Evolutionary conservation across 768 basidiomycete genomes (phyloP), one percentile per base, ranked within the genome.

Genomic region (Pleurotus sapidus): DNA sequence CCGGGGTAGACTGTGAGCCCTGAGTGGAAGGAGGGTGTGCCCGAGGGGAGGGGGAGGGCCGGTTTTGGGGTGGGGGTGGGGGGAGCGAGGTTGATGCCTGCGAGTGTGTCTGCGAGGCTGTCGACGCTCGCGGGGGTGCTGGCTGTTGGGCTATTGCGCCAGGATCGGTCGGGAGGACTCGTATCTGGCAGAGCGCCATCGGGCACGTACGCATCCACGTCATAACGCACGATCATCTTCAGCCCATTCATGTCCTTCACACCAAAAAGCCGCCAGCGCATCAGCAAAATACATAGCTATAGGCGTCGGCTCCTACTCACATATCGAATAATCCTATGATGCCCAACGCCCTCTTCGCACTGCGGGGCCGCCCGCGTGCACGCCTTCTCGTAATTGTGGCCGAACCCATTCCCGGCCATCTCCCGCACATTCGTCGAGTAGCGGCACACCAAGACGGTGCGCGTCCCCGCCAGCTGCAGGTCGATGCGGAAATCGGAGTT

Each of bases 401-500:
- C 88, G 66, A 74, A 53, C 5, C 37, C 51, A 91, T 0, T 74
- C 75, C 12, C 65, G 68, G 12, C 77, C 78, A 47, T 59, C 47
- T 77, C 76, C 17, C 66, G 58, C n/a, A 70, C 64, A 9, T 68
- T 57, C 59, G 70, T 66, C 58, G 79, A 79, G 81, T 86, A 87
- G 1, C 89, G 73, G 55, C 81, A 84, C 62, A 91, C 70, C 24
- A 92, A 63, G 14, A 88, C 71, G 0, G 89, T 90, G 55, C 72
- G 74, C 20, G 70, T 59, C 0, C 88, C 87, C 0, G 75, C 78
- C 15, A 89, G 72, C 65, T 91, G 83, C 3, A 84, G 59, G 56
- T 93, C 88, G 60, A 93, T 88, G 17, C 90, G 74, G 64, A 91
- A 93, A 55, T 82, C 79, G 8, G 67, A 70, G 3, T 59, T 60